A percentile compares a stretch with the other conserved stretches of the same genome.
Conservation (phyloP, 352 stramenopile species). For the Aphanomyces euteiches region DNA sequence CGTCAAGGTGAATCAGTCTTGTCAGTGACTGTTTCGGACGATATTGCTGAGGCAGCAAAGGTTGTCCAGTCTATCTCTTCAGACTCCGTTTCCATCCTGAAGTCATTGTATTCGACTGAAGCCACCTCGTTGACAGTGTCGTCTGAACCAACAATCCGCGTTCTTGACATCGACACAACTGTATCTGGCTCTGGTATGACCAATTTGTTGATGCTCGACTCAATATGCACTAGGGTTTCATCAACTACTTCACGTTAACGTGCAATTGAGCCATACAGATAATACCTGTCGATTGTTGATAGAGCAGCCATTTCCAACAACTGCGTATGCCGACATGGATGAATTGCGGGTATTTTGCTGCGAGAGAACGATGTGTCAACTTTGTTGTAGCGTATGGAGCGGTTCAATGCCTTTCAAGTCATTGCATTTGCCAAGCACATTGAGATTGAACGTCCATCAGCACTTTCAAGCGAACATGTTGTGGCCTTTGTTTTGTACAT, state of each 20-base stretch:
- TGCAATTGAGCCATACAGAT: neutral
- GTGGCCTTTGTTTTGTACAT: conserved; percentile 35
- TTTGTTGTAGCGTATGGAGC: conserved; percentile 35
- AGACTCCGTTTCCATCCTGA: too few relatives aligned
- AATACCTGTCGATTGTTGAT: conserved; percentile 23
- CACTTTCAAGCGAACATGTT: conserved; percentile 24
- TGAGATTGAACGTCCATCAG: conserved; percentile 28
- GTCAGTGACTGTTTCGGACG: too few relatives aligned
- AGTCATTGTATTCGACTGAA: too few relatives aligned
- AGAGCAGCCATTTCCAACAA: conserved; percentile 33
- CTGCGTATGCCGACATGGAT: conserved; percentile 41
- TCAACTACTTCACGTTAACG: conserved; percentile 2
- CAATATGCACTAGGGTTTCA: conserved; percentile 14
- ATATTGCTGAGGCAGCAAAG: too few relatives aligned
- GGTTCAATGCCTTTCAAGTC: conserved; percentile 33
- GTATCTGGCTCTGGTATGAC: too few relatives aligned
- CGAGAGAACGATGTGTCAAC: neutral
- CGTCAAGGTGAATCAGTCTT: neutral
- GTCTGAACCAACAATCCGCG: too few relatives aligned
- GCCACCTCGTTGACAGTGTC: too few relatives aligned
- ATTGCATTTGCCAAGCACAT: conserved; percentile 29
- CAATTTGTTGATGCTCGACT: too few relatives aligned
- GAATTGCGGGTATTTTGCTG: conserved; percentile 37
- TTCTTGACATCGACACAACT: too few relatives aligned
- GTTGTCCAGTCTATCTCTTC: too few relatives aligned